phyloP scores from a whole-genome alignment of 192 early-diverging fungal genomes.

The Podila horticola region DNA sequence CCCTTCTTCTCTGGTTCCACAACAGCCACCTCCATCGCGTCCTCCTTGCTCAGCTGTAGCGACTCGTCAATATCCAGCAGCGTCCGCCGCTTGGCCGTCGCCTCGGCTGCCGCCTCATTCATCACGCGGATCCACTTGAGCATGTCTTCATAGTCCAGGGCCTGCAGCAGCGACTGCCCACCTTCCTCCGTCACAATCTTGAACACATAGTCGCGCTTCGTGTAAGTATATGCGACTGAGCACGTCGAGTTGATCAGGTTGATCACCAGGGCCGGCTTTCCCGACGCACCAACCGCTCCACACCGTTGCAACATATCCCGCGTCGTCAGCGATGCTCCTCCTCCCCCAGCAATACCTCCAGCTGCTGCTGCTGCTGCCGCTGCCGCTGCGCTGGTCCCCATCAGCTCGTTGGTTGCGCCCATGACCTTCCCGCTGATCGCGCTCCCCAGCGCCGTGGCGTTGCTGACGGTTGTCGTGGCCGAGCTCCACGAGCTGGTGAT shows the following conservation, averaged over 20 bases:
- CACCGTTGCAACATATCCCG: neutral
- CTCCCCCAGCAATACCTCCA: neutral
- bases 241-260: conserved; percentile 83
- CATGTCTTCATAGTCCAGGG: conserved; percentile 73
- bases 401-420: conserved; percentile 6
- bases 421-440: conserved; percentile 35
- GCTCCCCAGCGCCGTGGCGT: conserved; percentile 36
- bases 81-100: conserved; percentile 74
- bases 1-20: conserved; percentile 57
- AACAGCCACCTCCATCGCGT: conserved; percentile 1
- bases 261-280: conserved; percentile 75
- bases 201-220: conserved; percentile 80
- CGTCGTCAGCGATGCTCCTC: neutral
- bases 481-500: conserved; percentile 47
- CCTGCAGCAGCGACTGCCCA: conserved; percentile 79
- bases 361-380: neutral
- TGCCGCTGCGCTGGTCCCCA: neutral
- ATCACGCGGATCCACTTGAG: conserved; percentile 76
- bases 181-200: conserved; percentile 84
- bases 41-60: conserved; percentile 6
- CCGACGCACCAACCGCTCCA: neutral
- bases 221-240: conserved; percentile 70
- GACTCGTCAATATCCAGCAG: conserved; percentile 70
- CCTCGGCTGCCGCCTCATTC: conserved; percentile 75
- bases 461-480: conserved; percentile 45